Conservation (phyloP, 257 asterid genomes). For the Verbascum thapsus region DNA sequence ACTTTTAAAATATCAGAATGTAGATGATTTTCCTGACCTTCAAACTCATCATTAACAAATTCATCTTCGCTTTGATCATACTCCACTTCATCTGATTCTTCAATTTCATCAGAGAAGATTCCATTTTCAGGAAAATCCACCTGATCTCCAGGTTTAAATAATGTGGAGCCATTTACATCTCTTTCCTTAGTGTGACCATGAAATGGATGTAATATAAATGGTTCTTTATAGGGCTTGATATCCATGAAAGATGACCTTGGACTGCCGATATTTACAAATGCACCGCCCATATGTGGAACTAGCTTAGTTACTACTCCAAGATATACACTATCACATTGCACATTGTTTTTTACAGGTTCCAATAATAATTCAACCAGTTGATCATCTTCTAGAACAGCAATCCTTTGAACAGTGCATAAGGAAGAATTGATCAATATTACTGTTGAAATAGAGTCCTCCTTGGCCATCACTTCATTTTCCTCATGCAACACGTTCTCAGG, state of each 20-base stretch:
- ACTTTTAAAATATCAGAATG: slow-evolving; percentile 46
- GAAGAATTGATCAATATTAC: slow-evolving; percentile 90
- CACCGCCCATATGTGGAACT: slow-evolving; percentile 96
- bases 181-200: slow-evolving; percentile 43
- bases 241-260: slow-evolving; percentile 87
- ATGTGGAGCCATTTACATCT: slow-evolving; percentile 40
- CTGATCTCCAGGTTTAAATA: slow-evolving; percentile 43
- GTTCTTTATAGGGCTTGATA: slow-evolving; percentile 64
- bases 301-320: slow-evolving; percentile 83
- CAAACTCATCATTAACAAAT: slow-evolving; percentile 54
- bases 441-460: slow-evolving; percentile 63
- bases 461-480: slow-evolving; percentile 47
- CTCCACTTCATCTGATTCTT: slow-evolving; percentile 61
- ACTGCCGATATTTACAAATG: slow-evolving; percentile 94
- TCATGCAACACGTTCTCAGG: slow-evolving; percentile 51
- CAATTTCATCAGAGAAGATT: slow-evolving; percentile 50
- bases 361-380: slow-evolving; percentile 83
- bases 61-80: slow-evolving; percentile 67
- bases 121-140: slow-evolving; percentile 43
- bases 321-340: slow-evolving; percentile 89
- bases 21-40: slow-evolving; percentile 46
- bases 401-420: slow-evolving; percentile 92
- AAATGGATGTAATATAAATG: slow-evolving; percentile 68
- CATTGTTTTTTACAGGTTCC: slow-evolving; percentile 91
- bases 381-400: slow-evolving; percentile 86